Evolutionary conservation across 306 rosid species (phyloP).

Genomic region (Urtica urens): DNA sequence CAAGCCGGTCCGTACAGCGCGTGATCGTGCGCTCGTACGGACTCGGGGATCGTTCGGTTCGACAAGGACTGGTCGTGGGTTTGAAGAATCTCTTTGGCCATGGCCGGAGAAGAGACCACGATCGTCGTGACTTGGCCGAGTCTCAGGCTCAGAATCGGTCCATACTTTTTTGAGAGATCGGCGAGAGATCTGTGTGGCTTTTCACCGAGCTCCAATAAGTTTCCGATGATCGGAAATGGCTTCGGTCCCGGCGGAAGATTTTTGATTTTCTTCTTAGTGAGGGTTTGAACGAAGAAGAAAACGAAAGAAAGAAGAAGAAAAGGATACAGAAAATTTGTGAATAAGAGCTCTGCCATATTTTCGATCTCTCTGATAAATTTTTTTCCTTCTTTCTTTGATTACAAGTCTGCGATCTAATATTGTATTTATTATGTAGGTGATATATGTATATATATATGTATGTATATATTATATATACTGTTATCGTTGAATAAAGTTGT

Average conservation of each 20-base stretch:
- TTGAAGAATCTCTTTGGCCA: constrained; percentile 32
- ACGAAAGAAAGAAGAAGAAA: constrained; percentile 1
- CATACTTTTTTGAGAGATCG: constrained; percentile 22
- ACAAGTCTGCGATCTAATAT: too few species aligned
- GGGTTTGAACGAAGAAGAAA: constrained; percentile 6
- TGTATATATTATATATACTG: too few species aligned
- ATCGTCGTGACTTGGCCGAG: constrained; percentile 39
- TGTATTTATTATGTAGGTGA: too few species aligned
- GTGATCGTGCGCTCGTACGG: constrained; percentile 19
- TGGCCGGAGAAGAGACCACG: constrained; percentile 28
- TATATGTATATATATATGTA: too few species aligned
- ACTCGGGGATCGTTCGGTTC: constrained; percentile 26
- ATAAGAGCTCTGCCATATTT: constrained; percentile 4
- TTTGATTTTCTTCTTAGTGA: not conserved
- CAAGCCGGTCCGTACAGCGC: constrained; percentile 17
- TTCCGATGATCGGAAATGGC: constrained; percentile 36
- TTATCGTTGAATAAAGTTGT: too few species aligned
- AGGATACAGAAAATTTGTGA: constrained; percentile 1
- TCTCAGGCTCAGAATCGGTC: constrained; percentile 38
- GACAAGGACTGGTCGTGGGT: constrained; percentile 29
- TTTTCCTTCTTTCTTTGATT: too few species aligned
- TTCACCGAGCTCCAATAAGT: constrained; percentile 37
- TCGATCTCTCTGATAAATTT: constrained; percentile 14
- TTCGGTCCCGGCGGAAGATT: constrained; percentile 48
- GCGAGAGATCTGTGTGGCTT: constrained; percentile 45